A percentile compares a stretch with the other conserved stretches of the same genome.
Evolutionary conservation across 1,284 basidiomycete genomes (phyloP).

Genomic region (Cryptococcus sp.): DNA sequence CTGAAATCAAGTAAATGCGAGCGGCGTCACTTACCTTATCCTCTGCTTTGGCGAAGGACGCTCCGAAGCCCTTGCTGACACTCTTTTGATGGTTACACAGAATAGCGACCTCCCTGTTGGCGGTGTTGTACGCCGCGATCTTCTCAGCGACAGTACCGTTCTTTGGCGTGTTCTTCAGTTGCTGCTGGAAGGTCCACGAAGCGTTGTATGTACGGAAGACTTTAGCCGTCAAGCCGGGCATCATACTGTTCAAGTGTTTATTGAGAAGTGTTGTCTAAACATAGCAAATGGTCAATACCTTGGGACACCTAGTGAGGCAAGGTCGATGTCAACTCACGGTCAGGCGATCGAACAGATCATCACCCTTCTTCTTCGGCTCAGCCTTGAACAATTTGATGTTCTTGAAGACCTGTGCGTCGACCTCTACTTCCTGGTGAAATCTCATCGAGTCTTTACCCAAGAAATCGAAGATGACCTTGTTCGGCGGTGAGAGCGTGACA

Average conservation of each 20-base stretch:
- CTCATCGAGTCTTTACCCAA: constrained; percentile 97
- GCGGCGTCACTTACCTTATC: constrained; percentile 67
- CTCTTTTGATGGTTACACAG: constrained; percentile 97
- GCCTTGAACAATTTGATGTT: constrained; percentile 87
- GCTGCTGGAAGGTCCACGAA: constrained; percentile 87
- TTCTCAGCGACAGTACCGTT: constrained; percentile 83
- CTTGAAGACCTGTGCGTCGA: constrained; percentile 86
- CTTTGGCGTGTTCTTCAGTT: constrained; percentile 74
- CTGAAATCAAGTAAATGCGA: not conserved
- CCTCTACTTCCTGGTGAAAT: constrained; percentile 85
- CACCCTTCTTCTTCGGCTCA: constrained; percentile 81
- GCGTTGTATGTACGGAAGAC: constrained; percentile 99
- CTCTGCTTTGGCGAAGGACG: constrained; percentile 86
- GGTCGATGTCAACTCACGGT: constrained; percentile 61
- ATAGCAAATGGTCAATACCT: not conserved
- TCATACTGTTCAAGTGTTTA: constrained; percentile 85
- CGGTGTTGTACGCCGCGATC: constrained; percentile 90
- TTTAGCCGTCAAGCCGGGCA: constrained; percentile 95
- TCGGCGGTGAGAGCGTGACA: constrained; percentile 82
- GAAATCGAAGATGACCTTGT: constrained; percentile 87
- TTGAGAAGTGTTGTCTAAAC: constrained; percentile 77
- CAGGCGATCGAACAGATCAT: constrained; percentile 91
- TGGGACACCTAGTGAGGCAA: no score
- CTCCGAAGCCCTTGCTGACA: constrained; percentile 85
- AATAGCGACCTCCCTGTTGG: constrained; percentile 92